Base-by-base conservation (phyloP, 495 filamentous ascomycete genomes). In the Aspergillus steynii region DNA sequence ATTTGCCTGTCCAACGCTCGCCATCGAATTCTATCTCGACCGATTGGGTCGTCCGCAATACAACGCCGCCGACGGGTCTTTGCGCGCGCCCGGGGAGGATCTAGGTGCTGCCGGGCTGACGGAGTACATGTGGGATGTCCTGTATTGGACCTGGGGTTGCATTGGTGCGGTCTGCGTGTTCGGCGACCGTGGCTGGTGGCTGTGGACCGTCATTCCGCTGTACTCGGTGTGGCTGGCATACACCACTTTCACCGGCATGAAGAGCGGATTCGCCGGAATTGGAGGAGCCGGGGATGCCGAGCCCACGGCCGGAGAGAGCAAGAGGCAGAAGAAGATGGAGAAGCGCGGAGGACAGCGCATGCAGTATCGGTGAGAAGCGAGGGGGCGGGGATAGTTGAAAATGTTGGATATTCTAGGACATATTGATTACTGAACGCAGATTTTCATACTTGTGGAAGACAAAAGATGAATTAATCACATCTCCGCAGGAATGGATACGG, bases 101-200 rank as follows among this genome's bases (percentile, higher is more conserved):
- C 82, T 99, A 28, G 88, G 90, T 29, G 91, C 92, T 0, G 85
- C 89, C 29, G 95, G 95, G 0, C 77, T 99, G 74, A 98, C 93
- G 7, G 95, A 99, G 75, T 99, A 93, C 76, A 90, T 97, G 89
- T 98, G 94, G 83, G 95, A 99, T 78, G 82, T 97, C 29, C 79
- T 97, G 37, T 98, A 96, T 81, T 93, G 95, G 77, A 93, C 91
- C 0, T 92, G 90, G 88, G 85, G 80, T 25, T 88, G 85, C 28
- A 78, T 91, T 31, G 74, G 83, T 7, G 74, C 85, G 6, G 90
- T 84, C 2, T 86, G 85, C 10, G 50, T 92, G 4, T 83, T 92
- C 52, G 90, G 90, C 29, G 87, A 94, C 69, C 83, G 86, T 72
- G 88, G 83, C 12, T 95, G 91, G 91, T 85, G 90, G 74, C 64